Evolutionary conservation across 1,284 basidiomycete genomes (phyloP), one percentile per base, ranked within the genome.

Genomic region (Leccinum angustisporum): DNA sequence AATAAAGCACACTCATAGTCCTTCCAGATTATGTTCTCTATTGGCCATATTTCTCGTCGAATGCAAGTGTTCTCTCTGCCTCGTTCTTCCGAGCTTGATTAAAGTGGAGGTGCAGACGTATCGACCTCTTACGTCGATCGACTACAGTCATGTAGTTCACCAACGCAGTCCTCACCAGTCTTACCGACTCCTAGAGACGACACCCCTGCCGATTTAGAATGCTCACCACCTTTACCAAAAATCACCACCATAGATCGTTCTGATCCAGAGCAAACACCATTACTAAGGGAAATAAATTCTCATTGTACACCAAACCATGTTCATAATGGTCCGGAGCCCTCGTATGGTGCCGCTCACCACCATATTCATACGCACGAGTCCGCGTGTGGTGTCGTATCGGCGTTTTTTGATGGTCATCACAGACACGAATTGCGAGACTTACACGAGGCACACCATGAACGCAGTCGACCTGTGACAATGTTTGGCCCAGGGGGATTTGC

Each of bases 41-140:
- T 73, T 92, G 38, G 68, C 79, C 13, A 92, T 92, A 55, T 92
- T 92, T 72, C 73, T 91, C 9, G 75, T 92, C 34, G 91, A 92
- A 83, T 92, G 90, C 87, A 70, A 53, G 87, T 77, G 5, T 38
- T 50, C 18, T 54, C 16, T 58, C 56, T 46, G 0, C 5, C n/a
- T 16, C 25, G 0, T 6, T 46, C 38, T 46, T 54, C 38, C 18
- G 16, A 7, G 9, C 3, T 38, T 62, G n/a, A 61, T 30, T 34
- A 57, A 16, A 16, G 11, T 60, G 5, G 5, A 38, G 18, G 31
- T 54, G 16, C 66, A 91, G 88, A 90, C 67, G 73, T 84, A 57
- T 91, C 90, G 16, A 90, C 88, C 0, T 82, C 86, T 2, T 90
- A 84, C 66, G 90, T 91, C 7, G 85, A 91, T 61, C 80, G 79